Evolutionary conservation across 306 rosid species (phyloP), one percentile per base, ranked within the genome.

Genomic region (Potentilla sterilis): DNA sequence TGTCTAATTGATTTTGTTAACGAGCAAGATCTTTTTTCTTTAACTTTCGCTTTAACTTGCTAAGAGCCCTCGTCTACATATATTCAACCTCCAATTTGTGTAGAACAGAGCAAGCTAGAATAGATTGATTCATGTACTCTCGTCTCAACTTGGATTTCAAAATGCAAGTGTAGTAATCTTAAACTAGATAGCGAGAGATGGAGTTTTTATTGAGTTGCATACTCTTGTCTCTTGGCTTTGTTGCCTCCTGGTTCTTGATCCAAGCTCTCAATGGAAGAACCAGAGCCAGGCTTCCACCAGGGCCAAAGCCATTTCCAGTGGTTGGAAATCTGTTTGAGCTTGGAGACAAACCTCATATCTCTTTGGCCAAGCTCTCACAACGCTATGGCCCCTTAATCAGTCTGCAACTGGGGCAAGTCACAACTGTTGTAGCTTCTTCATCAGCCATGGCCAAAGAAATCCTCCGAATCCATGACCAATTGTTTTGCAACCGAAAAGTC

Each of bases 311-410:
- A 1, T 9, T 78, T 18, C 91, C 88, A 0, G 7, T 89, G 0
- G 44, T 91, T 0, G 97, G 94, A 5, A 91, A 89, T 80, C 85
- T 91, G 35, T 59, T 81, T 28, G 83, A 83, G 40, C 75, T 89
- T 1, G 94, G 93, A 0, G 34, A 63, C 14, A 88, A 83, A n/a
- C 96, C 92, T 1, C 89, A 90, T 79, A 75, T 85, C 66, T 77
- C 89, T 21, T 10, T 88, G 16, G 77, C 91, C 52, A 48, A 13
- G 1, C 85, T 85, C 2, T 77, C 90, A 54, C 47, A 73, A 1
- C 61, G 0, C 18, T 68, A 88, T n/a, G 96, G 93, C 55, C 89
- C 93, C 6, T 77, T 88, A 0, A 87, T 91, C 75, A 22, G 47
- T 16, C n/a, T 90, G 0, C 80, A 84, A 15, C 81, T 88, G 0